phyloP scores from a whole-genome alignment of 768 basidiomycete genomes.

The Psilocybe subaeruginosa region DNA sequence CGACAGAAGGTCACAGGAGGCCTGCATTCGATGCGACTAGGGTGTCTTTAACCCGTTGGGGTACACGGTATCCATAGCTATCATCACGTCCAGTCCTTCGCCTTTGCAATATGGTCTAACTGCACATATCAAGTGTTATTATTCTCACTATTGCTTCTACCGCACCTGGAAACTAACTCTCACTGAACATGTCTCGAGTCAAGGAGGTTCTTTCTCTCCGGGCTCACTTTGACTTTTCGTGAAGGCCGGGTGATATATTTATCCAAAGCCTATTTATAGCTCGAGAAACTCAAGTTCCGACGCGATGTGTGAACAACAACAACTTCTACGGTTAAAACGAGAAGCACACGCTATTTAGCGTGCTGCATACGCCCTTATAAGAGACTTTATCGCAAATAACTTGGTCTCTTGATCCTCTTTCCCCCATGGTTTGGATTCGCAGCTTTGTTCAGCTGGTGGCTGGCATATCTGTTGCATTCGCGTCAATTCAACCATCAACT shows the following conservation, averaged over 20 bases:
- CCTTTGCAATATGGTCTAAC: too few relatives aligned
- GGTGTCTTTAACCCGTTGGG: neutral
- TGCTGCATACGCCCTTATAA: neutral
- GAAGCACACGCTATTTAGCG: neutral
- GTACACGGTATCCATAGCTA: neutral
- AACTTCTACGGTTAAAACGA: neutral
- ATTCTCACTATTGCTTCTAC: too few relatives aligned
- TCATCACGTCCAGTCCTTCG: neutral
- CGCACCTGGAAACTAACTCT: too few relatives aligned
- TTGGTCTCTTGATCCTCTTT: neutral
- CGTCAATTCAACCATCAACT: conserved; percentile 39
- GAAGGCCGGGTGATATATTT: neutral
- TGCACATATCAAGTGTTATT: too few relatives aligned
- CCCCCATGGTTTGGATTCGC: neutral
- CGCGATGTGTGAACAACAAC: conserved; percentile 4
- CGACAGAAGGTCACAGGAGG: too few relatives aligned
- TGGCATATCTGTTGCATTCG: conserved; percentile 8
- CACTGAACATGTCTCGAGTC: neutral
- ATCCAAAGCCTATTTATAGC: conserved; percentile 7
- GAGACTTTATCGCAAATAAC: neutral
- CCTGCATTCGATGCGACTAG: neutral
- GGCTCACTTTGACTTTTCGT: neutral
- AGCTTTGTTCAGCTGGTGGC: neutral
- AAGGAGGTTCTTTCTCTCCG: neutral
- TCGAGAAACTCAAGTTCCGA: conserved; percentile 4